Conservation (phyloP, 345 rosid genomes). For the Microcos paniculata region DNA sequence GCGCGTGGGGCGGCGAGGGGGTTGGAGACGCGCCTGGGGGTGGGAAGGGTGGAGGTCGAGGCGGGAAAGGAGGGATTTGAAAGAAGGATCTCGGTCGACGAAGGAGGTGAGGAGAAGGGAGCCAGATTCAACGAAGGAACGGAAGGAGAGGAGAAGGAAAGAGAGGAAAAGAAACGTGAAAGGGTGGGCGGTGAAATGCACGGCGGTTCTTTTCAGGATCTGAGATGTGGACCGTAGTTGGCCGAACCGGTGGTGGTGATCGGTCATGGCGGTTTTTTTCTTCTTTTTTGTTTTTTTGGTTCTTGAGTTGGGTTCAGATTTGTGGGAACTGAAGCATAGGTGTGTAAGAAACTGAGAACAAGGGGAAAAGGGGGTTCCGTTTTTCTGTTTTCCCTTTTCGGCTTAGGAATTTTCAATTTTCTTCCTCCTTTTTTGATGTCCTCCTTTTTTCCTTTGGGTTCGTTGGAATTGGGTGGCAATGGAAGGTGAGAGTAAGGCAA, state of each 20-base stretch:
- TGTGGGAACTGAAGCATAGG: constrained; percentile 4
- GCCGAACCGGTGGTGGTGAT: constrained; percentile 41
- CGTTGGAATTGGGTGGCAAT: background rate
- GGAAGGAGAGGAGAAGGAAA: constrained; percentile 76
- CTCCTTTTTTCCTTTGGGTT: no score
- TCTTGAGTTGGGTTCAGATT: constrained; percentile 22
- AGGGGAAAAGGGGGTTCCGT: background rate
- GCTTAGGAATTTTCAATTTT: background rate
- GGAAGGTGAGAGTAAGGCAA: background rate
- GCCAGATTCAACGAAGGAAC: constrained; percentile 70
- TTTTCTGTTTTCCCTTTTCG: background rate
- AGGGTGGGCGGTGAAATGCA: constrained; percentile 48
- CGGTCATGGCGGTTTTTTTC: constrained; percentile 51
- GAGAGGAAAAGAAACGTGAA: constrained; percentile 70
- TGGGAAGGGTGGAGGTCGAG: constrained; percentile 50
- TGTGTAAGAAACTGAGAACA: background rate
- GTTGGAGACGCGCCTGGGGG: constrained; percentile 16
- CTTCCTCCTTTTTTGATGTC: background rate
- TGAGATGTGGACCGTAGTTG: constrained; percentile 66
- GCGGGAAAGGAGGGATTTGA: constrained; percentile 80
- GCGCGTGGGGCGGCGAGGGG: constrained; percentile 43
- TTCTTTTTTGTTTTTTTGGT: no score
- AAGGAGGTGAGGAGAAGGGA: constrained; percentile 61
- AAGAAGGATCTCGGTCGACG: constrained; percentile 85
- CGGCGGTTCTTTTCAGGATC: constrained; percentile 50